Base-by-base conservation (phyloP, 73 alveolate genomes). In the Paramecium octaurelia region DNA sequence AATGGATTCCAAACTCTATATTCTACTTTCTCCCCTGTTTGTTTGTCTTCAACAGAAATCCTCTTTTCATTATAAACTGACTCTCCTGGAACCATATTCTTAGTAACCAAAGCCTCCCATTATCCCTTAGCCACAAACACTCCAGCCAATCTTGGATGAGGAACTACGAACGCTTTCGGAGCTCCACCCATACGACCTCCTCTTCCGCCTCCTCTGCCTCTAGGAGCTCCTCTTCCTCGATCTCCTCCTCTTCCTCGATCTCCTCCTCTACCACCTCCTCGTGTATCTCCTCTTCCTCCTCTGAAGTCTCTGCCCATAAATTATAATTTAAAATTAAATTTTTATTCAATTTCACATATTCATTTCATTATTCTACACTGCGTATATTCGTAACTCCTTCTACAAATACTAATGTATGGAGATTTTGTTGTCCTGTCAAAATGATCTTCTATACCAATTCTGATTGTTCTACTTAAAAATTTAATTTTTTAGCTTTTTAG, bases 1-100 rank as follows among this genome's bases (percentile, higher is more conserved):
- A 97, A 99, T 8, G 99, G 99, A 86, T 99, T 99, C 99, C 99
- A 99, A 71, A 99, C 99, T 73, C 99, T 96, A 94, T 99, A 99
- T 94, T 98, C 99, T 24, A 95, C 96, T 93, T 98, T 98, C 59
- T 95, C 97, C n/a, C 94, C 98, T 16, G 89, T 84, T 38, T 58
- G 69, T 18, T 93, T 58, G 20, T 84, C 98, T 89, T 96, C 98
- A 24, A 95, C 98, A 21, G 97, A 86, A 36, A 98, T 97, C 59
- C 99, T 95, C 87, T 93, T 96, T 94, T 96, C 97, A 44, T 96
- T 95, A 92, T 92, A 93, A 70, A 93, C 99, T 57, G 98, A 93
- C 95, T 98, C 99, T 20, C 99, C 99, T 27, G 99, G 97, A 71
- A 96, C 97, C 46, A 96, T 86, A 92, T 98, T 98, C 84, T 95